Base-by-base conservation (phyloP, 2,329 filamentous ascomycete species). In the Paramyrothecium sp. region DNA sequence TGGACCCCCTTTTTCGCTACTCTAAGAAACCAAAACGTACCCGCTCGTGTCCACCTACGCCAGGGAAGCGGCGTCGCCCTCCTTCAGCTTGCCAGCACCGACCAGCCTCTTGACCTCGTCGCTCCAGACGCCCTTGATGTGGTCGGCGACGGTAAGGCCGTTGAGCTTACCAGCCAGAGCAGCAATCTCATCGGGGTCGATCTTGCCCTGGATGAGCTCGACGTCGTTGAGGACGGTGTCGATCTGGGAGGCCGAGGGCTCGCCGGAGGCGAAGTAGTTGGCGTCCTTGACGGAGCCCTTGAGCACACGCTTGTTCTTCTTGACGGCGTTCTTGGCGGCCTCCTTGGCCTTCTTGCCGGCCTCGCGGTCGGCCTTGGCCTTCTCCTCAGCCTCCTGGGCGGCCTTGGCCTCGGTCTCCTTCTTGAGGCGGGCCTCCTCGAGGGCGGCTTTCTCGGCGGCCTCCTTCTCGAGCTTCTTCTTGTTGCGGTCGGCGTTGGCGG, bases 231-330 rank as follows among this genome's bases (percentile, higher is more conserved):
- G 83, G 2, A 95, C 91, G 33, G 82, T 79, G 70, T 98, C 93
- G 65, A 99, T 91, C 71, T 91, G 86, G 12, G 85, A 79, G 16
- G 91, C 81, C n/a, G 89, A 84, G 23, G 88, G 79, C 59, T 93
- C 89, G 55, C 87, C 87, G 20, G 80, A 80, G 57, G 81, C 83
- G 75, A 99, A 97, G 87, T 99, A 99, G 83, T 97, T 97, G 69
- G 91, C 93, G 65, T 99, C 95, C 84, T 99, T 99, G 77, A 94
- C 90, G 63, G 91, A 92, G 61, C 87, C 88, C 76, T 96, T 92
- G 67, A 99, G 88, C 51, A 98, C 90, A 82, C 95, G 92, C 86
- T 97, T 97, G 86, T 99, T 99, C 90, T 99, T 99, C 90, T 99
- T 99, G 69, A 95, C 90, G 16, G 95, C 95, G 71, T 92, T 97